Percentiles rank a stretch among this genome's conserved stretches.
Evolutionary conservation across 208 protist genomes (phyloP).

Genomic region (Trypanosoma cruzi): DNA sequence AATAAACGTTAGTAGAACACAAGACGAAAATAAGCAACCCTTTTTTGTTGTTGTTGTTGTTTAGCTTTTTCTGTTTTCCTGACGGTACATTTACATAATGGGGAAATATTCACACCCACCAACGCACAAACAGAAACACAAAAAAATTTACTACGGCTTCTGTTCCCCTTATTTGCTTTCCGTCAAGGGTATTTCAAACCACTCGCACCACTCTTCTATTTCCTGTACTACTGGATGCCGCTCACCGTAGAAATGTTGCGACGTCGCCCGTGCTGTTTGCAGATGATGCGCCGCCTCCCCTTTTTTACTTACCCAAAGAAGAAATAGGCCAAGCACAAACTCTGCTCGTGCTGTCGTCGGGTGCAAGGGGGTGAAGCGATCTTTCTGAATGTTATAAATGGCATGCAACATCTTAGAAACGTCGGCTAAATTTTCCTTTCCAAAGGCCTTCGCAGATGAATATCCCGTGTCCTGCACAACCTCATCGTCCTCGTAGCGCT

Average conservation of each 20-base stretch:
- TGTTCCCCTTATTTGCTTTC: not conserved
- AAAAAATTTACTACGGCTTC: conserved; percentile 2
- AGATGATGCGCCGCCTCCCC: conserved; percentile 57
- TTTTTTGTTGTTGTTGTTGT: too few species aligned
- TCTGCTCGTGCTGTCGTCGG: conserved; percentile 68
- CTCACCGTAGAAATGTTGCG: conserved; percentile 73
- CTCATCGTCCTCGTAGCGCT: conserved; percentile 71
- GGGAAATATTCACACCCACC: too few species aligned
- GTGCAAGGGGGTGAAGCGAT: conserved; percentile 68
- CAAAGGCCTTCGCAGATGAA: conserved; percentile 66
- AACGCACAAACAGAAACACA: not conserved
- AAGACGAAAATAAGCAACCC: conserved; percentile 15
- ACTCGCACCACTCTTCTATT: conserved; percentile 72
- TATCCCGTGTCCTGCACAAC: conserved; percentile 50
- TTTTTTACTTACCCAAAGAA: conserved; percentile 79
- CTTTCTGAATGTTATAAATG: conserved; percentile 81
- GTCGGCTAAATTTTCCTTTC: conserved; percentile 78
- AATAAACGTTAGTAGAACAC: conserved; percentile 8
- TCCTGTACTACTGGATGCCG: conserved; percentile 83
- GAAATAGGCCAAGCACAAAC: conserved; percentile 83
- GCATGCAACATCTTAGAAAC: conserved; percentile 88
- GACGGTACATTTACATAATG: too few species aligned
- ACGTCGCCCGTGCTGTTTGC: conserved; percentile 34
- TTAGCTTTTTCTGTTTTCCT: too few species aligned
- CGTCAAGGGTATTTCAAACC: conserved; percentile 50